Percentiles rank a stretch among this genome's conserved stretches.
Evolutionary conservation across 169 alveolate genomes (phyloP).

Genomic region (Perkinsus olseni): DNA sequence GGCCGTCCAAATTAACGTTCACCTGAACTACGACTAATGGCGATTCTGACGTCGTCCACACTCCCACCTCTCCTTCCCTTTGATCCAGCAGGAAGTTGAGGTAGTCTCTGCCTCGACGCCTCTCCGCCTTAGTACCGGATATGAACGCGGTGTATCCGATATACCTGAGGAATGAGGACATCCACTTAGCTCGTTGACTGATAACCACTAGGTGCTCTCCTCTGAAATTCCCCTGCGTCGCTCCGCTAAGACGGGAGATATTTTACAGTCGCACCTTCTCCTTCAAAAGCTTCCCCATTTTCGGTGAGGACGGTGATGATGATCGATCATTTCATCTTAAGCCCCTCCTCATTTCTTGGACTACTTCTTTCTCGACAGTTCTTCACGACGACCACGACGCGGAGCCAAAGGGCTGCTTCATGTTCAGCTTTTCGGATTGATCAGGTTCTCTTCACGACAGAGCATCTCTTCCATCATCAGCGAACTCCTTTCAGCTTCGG

Average conservation of each 20-base stretch:
- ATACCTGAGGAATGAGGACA: background rate
- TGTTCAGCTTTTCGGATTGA: background rate
- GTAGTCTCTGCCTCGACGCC: conserved; percentile 32
- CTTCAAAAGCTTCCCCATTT: background rate
- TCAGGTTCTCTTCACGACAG: too few species aligned
- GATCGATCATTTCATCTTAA: background rate
- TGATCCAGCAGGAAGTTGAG: conserved; percentile 30
- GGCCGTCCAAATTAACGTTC: background rate
- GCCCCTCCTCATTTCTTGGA: too few species aligned
- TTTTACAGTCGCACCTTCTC: background rate
- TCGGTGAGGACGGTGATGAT: background rate
- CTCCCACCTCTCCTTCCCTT: background rate
- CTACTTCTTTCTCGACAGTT: background rate
- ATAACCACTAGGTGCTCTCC: too few species aligned
- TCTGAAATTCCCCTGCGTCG: background rate
- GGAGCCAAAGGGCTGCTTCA: background rate
- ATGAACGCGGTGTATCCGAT: conserved; percentile 32
- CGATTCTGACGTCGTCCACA: background rate
- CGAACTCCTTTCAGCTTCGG: background rate
- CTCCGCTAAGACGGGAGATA: background rate
- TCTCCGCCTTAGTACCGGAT: conserved; percentile 25
- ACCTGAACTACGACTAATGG: background rate
- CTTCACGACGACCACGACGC: background rate
- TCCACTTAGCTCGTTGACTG: too few species aligned
- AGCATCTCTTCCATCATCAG: background rate